These are phyloP conservation scores for Haberlea rhodopensis DNA, from an alignment of 257 asterid species.

Conservation along the genomic window DNA sequence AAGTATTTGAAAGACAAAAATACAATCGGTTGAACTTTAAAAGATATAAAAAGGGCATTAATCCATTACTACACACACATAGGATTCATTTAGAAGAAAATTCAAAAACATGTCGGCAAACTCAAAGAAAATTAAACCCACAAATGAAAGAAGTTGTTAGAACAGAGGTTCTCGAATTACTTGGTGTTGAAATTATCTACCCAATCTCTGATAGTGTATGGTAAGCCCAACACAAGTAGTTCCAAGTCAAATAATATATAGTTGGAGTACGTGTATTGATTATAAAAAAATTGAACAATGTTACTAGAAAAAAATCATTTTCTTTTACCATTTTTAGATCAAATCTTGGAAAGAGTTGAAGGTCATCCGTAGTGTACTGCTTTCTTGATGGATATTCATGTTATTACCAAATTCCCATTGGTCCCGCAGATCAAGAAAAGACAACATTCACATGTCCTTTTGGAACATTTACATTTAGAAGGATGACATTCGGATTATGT, in stretches of 20 bases:
- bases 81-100: not conserved
- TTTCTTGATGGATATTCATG: conserved; percentile 22
- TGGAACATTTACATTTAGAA: not conserved
- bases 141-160: not conserved
- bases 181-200: not conserved
- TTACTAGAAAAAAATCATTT: conserved; percentile 22
- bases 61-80: not conserved
- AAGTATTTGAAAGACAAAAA: not conserved
- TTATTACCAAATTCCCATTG: conserved; percentile 18
- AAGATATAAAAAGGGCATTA: not conserved
- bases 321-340: conserved; percentile 19
- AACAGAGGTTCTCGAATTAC: not conserved
- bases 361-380: not conserved
- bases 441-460: conserved; percentile 12
- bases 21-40: not conserved
- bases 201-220: conserved; percentile 3
- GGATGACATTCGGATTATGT: not conserved
- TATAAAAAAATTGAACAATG: too few relatives aligned
- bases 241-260: not conserved
- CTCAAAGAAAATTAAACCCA: conserved; percentile 2
- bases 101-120: not conserved
- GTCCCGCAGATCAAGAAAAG: conserved; percentile 16
- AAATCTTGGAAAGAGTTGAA: conserved; percentile 13
- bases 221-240: conserved; percentile 7
- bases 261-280: conserved; percentile 12